phyloP scores from a whole-genome alignment of 352 stramenopile genomes.

The Blastocystis sp. region DNA sequence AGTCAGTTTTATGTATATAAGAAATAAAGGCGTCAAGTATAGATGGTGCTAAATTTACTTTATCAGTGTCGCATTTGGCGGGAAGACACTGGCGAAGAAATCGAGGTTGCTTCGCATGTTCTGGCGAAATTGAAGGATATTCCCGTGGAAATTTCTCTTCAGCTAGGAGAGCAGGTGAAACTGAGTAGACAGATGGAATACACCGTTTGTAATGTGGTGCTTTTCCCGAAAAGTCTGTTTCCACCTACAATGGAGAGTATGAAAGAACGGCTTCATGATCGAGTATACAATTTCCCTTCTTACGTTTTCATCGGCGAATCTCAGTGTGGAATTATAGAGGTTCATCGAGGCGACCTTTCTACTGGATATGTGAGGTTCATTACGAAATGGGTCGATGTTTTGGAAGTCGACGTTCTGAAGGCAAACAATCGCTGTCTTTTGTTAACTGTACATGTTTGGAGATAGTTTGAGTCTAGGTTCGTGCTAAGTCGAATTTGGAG shows the following conservation, averaged over 20 bases:
- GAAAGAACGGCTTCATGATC: background rate
- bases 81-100: background rate
- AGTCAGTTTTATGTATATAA: background rate
- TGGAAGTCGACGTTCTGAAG: background rate
- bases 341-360: background rate
- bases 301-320: conserved; percentile 18
- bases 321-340: conserved; percentile 34
- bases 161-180: background rate
- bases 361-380: conserved; percentile 1
- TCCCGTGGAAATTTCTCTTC: background rate
- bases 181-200: conserved; percentile 18
- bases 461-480: background rate
- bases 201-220: conserved; percentile 28
- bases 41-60: background rate
- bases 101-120: background rate
- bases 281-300: background rate
- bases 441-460: background rate
- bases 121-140: background rate
- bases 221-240: background rate
- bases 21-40: background rate
- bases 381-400: background rate
- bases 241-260: background rate
- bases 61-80: background rate
- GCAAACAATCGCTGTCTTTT: background rate
- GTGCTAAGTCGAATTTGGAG: background rate